A percentile compares a stretch with the other conserved stretches of the same genome.
phyloP scores from a whole-genome alignment of 2,329 filamentous ascomycete genomes.

The Beauveria asiatica region DNA sequence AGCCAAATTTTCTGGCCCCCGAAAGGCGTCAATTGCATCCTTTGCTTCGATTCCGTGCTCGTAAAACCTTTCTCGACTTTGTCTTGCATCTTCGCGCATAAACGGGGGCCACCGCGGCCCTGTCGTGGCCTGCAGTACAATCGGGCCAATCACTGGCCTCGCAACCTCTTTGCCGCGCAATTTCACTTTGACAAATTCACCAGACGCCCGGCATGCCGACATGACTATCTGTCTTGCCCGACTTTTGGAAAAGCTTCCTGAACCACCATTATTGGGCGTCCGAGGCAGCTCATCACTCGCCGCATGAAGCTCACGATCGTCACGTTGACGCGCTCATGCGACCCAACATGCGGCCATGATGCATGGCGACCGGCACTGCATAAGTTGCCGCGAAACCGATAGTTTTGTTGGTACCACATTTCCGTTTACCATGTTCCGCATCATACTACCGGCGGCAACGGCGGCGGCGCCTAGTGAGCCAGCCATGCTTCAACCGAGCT shows the following conservation, averaged over 20 bases:
- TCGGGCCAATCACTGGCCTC: not conserved
- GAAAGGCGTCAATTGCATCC: not conserved
- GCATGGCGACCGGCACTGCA: not conserved
- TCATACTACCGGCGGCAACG: not conserved
- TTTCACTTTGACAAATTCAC: not conserved
- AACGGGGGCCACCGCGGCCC: not conserved
- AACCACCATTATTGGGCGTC: not conserved
- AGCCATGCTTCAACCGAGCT: not conserved
- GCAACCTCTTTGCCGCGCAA: not conserved
- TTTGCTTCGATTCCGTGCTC: too few relatives aligned
- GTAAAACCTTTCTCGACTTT: not conserved
- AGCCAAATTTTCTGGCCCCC: conserved; percentile 1
- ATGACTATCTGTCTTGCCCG: not conserved
- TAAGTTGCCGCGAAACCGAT: not conserved
- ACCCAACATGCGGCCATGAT: conserved; percentile 4
- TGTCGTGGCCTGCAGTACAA: not conserved
- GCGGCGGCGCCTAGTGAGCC: not conserved
- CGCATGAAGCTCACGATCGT: not conserved
- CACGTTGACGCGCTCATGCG: not conserved
- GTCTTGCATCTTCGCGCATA: not conserved
- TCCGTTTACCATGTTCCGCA: not conserved
- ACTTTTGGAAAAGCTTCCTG: too few relatives aligned
- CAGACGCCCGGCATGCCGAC: not conserved
- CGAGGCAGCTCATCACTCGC: not conserved
- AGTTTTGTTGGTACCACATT: not conserved